phyloP scores from a whole-genome alignment of 1,284 basidiomycete species.

The Cryptococcus maquisensis region DNA sequence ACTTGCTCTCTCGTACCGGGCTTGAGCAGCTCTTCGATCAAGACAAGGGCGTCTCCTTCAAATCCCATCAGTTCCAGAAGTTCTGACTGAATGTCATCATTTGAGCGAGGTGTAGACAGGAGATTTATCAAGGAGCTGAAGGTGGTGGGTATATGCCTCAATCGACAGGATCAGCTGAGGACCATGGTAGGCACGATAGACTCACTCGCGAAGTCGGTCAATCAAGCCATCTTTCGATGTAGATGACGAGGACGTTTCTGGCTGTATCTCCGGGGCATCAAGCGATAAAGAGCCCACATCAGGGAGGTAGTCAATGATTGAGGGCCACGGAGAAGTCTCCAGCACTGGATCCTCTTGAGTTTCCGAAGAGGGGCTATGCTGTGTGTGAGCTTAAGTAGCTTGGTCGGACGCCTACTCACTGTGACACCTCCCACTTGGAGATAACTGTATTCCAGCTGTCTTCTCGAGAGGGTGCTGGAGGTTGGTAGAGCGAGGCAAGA shows the following conservation, averaged over 20 bases:
- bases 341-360: slow-evolving; percentile 10
- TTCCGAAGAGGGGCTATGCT: neutral
- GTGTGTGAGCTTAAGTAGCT: too few relatives aligned
- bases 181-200: neutral
- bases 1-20: slow-evolving; percentile 31
- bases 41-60: slow-evolving; percentile 56
- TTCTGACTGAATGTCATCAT: slow-evolving; percentile 73
- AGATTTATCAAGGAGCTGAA: slow-evolving; percentile 35
- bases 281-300: neutral
- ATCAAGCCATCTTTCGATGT: neutral
- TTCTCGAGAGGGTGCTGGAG: neutral
- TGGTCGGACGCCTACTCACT: slow-evolving; percentile 2
- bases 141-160: slow-evolving; percentile 28
- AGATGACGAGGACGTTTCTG: neutral
- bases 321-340: slow-evolving; percentile 14
- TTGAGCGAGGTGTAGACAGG: slow-evolving; percentile 34
- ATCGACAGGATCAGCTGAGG: neutral
- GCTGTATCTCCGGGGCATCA: neutral
- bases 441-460: slow-evolving; percentile 13
- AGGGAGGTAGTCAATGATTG: slow-evolving; percentile 14
- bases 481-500: slow-evolving; percentile 7
- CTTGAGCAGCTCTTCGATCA: slow-evolving; percentile 41
- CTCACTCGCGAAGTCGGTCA: slow-evolving; percentile 9
- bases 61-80: slow-evolving; percentile 81
- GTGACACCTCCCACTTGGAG: neutral